Evolutionary conservation across 306 rosid species (phyloP).

Genomic region (Vigna radiata): DNA sequence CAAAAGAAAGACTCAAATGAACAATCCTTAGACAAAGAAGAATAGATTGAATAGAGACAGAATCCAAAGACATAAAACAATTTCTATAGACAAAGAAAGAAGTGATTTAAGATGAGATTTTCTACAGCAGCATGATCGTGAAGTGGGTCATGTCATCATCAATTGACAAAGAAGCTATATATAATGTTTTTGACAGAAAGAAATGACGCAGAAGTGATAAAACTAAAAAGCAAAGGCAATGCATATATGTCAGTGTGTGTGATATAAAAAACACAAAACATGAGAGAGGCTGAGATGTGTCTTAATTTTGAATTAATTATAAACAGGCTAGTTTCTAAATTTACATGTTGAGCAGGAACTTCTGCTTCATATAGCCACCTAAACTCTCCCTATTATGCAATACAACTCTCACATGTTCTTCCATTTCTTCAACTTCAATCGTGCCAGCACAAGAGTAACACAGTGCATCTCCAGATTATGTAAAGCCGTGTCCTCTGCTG

Average conservation of each 20-base stretch:
- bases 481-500: constrained; percentile 88
- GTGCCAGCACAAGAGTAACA: constrained; percentile 81
- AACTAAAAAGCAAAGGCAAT: background rate
- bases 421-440: constrained; percentile 51
- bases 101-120: too few relatives aligned
- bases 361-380: constrained; percentile 34
- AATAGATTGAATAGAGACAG: too few relatives aligned
- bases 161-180: too few relatives aligned
- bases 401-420: background rate
- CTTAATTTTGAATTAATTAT: constrained; percentile 39
- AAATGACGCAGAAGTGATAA: background rate
- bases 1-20: too few relatives aligned
- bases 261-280: constrained; percentile 11
- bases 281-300: constrained; percentile 10
- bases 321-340: constrained; percentile 34
- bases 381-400: background rate
- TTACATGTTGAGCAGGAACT: constrained; percentile 44
- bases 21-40: too few relatives aligned
- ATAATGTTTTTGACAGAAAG: too few relatives aligned
- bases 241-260: background rate
- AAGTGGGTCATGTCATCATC: too few relatives aligned
- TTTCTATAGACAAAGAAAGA: too few relatives aligned
- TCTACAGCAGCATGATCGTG: too few relatives aligned
- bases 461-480: constrained; percentile 95
- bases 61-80: too few relatives aligned